phyloP scores from a whole-genome alignment of 768 basidiomycete genomes.

The Suillus bovinus region DNA sequence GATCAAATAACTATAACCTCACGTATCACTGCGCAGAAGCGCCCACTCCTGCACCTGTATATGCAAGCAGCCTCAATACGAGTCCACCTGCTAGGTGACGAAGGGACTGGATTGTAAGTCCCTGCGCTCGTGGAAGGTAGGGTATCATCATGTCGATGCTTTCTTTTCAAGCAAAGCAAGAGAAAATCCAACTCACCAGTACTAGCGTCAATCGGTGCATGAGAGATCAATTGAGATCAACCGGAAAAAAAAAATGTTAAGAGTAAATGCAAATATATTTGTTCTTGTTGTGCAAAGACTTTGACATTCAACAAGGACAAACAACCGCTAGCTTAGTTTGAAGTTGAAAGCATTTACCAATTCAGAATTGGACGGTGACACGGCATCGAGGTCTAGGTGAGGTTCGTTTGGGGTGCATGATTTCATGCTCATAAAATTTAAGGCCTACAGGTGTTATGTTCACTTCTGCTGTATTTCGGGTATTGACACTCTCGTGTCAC shows the following conservation, averaged over 20 bases:
- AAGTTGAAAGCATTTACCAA: background rate
- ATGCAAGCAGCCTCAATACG: constrained; percentile 36
- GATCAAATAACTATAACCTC: constrained; percentile 41
- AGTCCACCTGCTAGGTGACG: constrained; percentile 35
- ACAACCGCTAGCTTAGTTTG: constrained; percentile 22
- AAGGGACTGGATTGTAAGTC: constrained; percentile 35
- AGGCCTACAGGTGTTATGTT: background rate
- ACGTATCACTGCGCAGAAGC: constrained; percentile 34
- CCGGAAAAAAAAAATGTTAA: constrained; percentile 8
- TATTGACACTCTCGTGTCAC: constrained; percentile 11
- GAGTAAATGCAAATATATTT: constrained; percentile 18
- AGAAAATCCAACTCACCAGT: constrained; percentile 12
- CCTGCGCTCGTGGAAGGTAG: constrained; percentile 31
- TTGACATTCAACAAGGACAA: constrained; percentile 26
- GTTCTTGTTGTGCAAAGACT: constrained; percentile 24
- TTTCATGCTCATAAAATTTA: background rate
- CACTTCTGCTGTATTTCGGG: background rate
- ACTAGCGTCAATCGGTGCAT: constrained; percentile 12
- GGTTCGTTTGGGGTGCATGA: background rate
- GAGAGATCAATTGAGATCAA: background rate
- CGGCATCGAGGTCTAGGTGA: background rate
- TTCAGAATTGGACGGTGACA: background rate
- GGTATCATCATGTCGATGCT: constrained; percentile 30
- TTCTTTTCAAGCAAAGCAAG: background rate
- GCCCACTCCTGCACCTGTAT: constrained; percentile 36